Percentiles rank a stretch among this genome's conserved stretches.
phyloP scores from a whole-genome alignment of 2,329 filamentous ascomycete species.

The Verruconis gallopava region DNA sequence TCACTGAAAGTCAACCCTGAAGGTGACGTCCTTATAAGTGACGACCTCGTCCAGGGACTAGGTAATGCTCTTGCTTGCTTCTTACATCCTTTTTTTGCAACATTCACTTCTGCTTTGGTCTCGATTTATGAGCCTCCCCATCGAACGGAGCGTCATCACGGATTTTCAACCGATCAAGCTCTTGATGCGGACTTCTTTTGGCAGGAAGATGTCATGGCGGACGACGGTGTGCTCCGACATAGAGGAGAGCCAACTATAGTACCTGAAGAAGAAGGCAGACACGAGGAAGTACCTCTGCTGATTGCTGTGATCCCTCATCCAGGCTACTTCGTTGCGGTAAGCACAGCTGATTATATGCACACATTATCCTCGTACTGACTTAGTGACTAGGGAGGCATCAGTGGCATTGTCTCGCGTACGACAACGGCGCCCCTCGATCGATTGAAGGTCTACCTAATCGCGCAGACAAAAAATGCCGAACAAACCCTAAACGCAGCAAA shows the following conservation, averaged over 20 bases:
- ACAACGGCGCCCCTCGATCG: slow-evolving; percentile 92
- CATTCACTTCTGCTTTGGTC: slow-evolving; percentile 38
- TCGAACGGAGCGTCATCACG: background rate
- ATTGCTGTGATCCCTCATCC: slow-evolving; percentile 59
- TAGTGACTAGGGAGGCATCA: slow-evolving; percentile 61
- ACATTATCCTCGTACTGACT: slow-evolving; percentile 84
- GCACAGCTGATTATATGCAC: slow-evolving; percentile 40
- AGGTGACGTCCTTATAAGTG: slow-evolving; percentile 84
- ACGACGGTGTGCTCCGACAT: background rate
- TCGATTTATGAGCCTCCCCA: slow-evolving; percentile 16
- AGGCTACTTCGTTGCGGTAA: slow-evolving; percentile 84
- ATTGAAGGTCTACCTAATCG: slow-evolving; percentile 92
- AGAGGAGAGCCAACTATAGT: background rate
- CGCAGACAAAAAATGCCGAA: slow-evolving; percentile 58
- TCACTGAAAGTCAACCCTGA: slow-evolving; percentile 83
- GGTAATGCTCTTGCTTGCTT: slow-evolving; percentile 63
- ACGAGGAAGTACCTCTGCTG: slow-evolving; percentile 28
- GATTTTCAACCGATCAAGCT: slow-evolving; percentile 1
- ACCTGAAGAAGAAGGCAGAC: slow-evolving; percentile 1
- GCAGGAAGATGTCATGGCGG: slow-evolving; percentile 9
- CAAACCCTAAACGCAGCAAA: slow-evolving; percentile 54
- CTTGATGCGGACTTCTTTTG: background rate
- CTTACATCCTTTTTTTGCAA: slow-evolving; percentile 64
- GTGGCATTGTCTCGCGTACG: slow-evolving; percentile 88
- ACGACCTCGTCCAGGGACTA: slow-evolving; percentile 84